Percentiles rank a stretch among this genome's conserved stretches.
phyloP scores from a whole-genome alignment of 1,139 yeast genomes.

The Candida albicans region DNA sequence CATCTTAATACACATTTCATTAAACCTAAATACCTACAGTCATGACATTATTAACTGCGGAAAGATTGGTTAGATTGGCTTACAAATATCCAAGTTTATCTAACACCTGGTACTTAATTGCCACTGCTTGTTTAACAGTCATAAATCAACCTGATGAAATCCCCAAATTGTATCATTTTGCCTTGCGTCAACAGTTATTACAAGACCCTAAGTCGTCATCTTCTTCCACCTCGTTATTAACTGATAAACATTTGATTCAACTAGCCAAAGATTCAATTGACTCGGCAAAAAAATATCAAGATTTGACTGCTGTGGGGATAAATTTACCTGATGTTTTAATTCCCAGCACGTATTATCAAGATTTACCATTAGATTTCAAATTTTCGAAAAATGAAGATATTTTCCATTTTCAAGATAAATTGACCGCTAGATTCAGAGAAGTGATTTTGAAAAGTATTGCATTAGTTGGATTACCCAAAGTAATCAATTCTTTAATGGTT shows the following conservation, averaged over 20 bases:
- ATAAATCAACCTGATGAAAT: conserved; percentile 82
- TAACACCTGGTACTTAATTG: conserved; percentile 66
- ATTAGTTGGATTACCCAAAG: conserved; percentile 77
- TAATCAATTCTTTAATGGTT: conserved; percentile 73
- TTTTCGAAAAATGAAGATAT: conserved; percentile 34
- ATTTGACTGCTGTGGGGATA: conserved; percentile 44
- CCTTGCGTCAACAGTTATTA: conserved; percentile 54
- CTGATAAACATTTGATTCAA: conserved; percentile 25
- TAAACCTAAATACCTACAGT: background rate
- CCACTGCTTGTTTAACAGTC: conserved; percentile 80
- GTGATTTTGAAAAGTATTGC: conserved; percentile 77
- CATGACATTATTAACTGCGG: conserved; percentile 50
- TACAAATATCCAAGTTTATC: conserved; percentile 49
- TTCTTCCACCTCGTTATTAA: conserved; percentile 17
- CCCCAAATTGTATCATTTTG: conserved; percentile 73
- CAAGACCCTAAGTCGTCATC: conserved; percentile 20
- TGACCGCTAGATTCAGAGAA: conserved; percentile 69
- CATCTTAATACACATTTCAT: background rate
- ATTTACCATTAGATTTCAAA: conserved; percentile 41
- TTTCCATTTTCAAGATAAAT: conserved; percentile 32
- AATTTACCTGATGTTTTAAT: conserved; percentile 46
- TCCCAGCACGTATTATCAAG: conserved; percentile 40
- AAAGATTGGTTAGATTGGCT: conserved; percentile 59
- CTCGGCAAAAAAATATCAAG: conserved; percentile 40
- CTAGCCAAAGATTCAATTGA: conserved; percentile 40